These are phyloP conservation scores for Bjerkandera adusta DNA, from an alignment of 1,284 basidiomycete genomes.

Conservation along the genomic window DNA sequence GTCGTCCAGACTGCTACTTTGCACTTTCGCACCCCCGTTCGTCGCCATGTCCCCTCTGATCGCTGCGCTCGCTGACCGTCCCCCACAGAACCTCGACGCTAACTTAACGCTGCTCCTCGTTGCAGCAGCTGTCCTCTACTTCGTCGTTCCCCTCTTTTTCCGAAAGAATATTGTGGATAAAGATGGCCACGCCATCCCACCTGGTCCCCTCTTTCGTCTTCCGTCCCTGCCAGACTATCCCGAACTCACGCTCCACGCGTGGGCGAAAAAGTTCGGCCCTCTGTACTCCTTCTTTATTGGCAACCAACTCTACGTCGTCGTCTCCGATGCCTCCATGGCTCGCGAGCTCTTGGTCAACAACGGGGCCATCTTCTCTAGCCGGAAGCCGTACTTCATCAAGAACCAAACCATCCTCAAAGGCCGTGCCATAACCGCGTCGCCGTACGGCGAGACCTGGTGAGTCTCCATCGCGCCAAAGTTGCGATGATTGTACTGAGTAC, in stretches of 20 bases:
- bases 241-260: slow-evolving; percentile 36
- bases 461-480: not conserved
- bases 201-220: slow-evolving; percentile 15
- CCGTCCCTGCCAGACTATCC: slow-evolving; percentile 35
- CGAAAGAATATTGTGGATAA: slow-evolving; percentile 16
- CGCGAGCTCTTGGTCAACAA: slow-evolving; percentile 41
- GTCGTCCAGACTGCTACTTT: slow-evolving; percentile 13
- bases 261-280: slow-evolving; percentile 39
- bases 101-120: slow-evolving; percentile 13
- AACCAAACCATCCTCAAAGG: slow-evolving; percentile 38
- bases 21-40: slow-evolving; percentile 11
- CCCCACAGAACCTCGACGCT: slow-evolving; percentile 13
- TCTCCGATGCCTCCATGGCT: slow-evolving; percentile 39
- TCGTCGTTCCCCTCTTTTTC: slow-evolving; percentile 15
- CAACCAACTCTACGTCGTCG: slow-evolving; percentile 41
- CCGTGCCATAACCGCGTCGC: slow-evolving; percentile 40
- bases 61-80: slow-evolving; percentile 1
- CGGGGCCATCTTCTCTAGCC: slow-evolving; percentile 40
- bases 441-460: slow-evolving; percentile 40
- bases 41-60: not conserved
- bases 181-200: slow-evolving; percentile 14
- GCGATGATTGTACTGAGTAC: no score
- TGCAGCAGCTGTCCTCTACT: slow-evolving; percentile 9
- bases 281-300: slow-evolving; percentile 42
- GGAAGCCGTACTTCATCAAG: slow-evolving; percentile 43